Conservation (phyloP, 169 alveolate genomes). For the Eimeria acervulina region DNA sequence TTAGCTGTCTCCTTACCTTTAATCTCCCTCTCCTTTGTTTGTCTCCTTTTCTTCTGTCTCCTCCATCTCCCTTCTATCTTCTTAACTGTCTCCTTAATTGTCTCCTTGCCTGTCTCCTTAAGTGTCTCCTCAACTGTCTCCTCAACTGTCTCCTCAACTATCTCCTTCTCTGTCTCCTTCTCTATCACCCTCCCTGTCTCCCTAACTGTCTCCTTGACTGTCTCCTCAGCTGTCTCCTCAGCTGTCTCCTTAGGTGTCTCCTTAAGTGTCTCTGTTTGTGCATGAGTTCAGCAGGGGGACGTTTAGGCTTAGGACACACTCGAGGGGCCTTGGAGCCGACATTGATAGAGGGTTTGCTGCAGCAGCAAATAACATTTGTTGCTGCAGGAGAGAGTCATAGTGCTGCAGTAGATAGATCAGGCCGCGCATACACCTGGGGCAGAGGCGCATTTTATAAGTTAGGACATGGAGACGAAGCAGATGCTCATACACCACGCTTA, state of each 20-base stretch:
- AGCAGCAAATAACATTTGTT: conserved; percentile 45
- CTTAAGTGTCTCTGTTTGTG: neutral
- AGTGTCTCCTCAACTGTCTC: neutral
- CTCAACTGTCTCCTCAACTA: too few species aligned
- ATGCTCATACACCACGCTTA: conserved; percentile 46
- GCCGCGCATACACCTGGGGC: conserved; percentile 94
- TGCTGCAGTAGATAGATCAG: conserved; percentile 92
- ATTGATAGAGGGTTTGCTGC: conserved; percentile 72
- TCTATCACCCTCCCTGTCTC: conserved; percentile 6
- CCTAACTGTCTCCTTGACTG: neutral
- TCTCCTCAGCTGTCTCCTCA: conserved; percentile 44
- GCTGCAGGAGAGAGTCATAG: conserved; percentile 89
- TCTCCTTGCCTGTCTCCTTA: neutral
- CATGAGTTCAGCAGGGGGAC: conserved; percentile 87
- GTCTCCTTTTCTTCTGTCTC: neutral
- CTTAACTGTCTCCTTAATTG: conserved; percentile 2
- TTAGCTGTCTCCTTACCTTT: conserved; percentile 21
- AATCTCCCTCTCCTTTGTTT: neutral
- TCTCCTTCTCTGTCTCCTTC: too few species aligned
- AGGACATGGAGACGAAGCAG: conserved; percentile 88
- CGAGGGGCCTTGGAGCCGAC: conserved; percentile 87
- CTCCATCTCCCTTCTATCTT: too few species aligned
- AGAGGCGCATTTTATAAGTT: conserved; percentile 90
- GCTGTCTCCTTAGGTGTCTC: conserved; percentile 31
- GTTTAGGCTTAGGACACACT: conserved; percentile 91